Base-by-base conservation (phyloP, 2,329 filamentous ascomycete genomes). In the Pseudocercospora ulei region DNA sequence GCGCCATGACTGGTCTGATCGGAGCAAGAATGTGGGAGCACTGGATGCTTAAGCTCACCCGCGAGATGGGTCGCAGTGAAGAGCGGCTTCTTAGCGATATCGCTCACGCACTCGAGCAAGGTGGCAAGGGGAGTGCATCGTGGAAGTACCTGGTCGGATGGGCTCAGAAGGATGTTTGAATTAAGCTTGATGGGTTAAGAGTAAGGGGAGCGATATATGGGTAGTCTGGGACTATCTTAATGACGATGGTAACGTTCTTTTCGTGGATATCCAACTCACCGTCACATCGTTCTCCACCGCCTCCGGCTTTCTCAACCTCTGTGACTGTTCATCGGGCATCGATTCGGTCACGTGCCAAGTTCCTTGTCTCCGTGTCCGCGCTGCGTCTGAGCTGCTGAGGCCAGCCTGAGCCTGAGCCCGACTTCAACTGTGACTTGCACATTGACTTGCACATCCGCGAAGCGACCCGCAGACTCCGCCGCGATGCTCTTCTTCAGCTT, bases 1-100 rank as follows among this genome's bases (percentile, higher is more conserved):
- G 55, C 12, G 58, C 58, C 25, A 69, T 94, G 49, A 81, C 82
- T 7, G 87, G 87, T 12, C 65, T 96, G 25, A 76, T 88, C 1
- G 90, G 85, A 3, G 79, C 81, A 16, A 90, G 86, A 78, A 78
- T 79, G 59, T 98, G 87, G 88, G 90, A 98, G 71, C 82, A 84
- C 60, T 98, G 90, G 90, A 73, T 96, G 61, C 66, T 95, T 50
- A 83, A 85, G 56, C 73, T 88, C 54, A 82, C 90, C 65, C 74
- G 80, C 65, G 87, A 95, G 67, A 90, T 84, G 56, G 81, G 82
- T 16, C 78, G 84, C 57, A 67, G 69, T 20, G 66, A 69, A 41
- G 60, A 63, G 30, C 66, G 62, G 42, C 59, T 73, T 37, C 54
- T 77, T 35, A 70, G 74, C 42, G 72, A 71, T 16, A 66, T 77